Base-by-base conservation (phyloP, 768 basidiomycete species). In the Collybia nuda region DNA sequence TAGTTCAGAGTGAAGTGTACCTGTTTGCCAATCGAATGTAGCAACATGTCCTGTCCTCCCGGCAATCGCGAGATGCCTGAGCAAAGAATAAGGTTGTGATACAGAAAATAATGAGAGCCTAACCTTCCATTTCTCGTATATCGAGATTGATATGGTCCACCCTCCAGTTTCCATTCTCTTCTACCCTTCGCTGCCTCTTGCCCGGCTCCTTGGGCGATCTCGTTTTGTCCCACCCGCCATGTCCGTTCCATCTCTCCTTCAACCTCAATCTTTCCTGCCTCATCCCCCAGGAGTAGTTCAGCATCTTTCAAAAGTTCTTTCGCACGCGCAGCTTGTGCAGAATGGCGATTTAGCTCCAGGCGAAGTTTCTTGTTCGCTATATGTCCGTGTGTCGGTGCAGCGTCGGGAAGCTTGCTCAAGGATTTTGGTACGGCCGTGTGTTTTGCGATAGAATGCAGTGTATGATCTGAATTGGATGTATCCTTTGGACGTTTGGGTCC, bases 41-140 rank as follows among this genome's bases (percentile, higher is more conserved):
- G 93, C 90, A 15, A 93, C 84, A 70, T 97, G 93, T 0, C 97
- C 95, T 28, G 74, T 77, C 11, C 76, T 78, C 4, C 93, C 93
- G 0, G 82, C 90, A 55, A 98, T 84, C 0, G 93, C 95, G 47
- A 98, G 65, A 67, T 96, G 87, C 66, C 94, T 91, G 50, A 1
- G 12, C 9, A 26, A 28, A 57, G 29, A 7, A 28, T 46, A 40
- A 44, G 48, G 35, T 7, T 5, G 22, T 50, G 9, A n/a, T 23
- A 9, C 36, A 50, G 24, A 39, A 21, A 39, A 40, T 32, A 47
- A 6, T 28, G 47, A 49, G 36, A 26, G 29, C 72, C 81, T 61
- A 42, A 92, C 90, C 93, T 77, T 57, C 97, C 97, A 63, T 99
- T 96, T 58, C 88, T 74, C 18, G 93, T 92, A 71, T 95, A 97